A percentile compares a stretch with the other conserved stretches of the same genome.
These are phyloP conservation scores for Phallus indusiatus DNA, from an alignment of 768 basidiomycete species.

Conservation along the genomic window DNA sequence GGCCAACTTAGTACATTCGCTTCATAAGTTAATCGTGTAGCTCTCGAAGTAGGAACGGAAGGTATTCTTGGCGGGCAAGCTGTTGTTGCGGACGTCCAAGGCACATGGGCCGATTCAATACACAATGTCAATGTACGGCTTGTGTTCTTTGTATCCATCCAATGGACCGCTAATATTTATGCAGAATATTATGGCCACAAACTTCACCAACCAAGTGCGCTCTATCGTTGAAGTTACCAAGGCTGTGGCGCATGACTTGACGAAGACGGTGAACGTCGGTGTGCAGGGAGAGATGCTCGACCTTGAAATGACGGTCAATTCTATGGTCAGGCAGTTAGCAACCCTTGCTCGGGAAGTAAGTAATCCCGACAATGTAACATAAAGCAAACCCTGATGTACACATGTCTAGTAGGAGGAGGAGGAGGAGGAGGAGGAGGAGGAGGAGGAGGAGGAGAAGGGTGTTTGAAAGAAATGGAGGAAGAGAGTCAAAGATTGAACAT, in stretches of 20 bases:
- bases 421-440: too few species aligned
- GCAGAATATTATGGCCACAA: conserved; percentile 83
- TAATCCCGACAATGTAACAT: too few species aligned
- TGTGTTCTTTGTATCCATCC: neutral
- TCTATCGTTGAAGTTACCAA: conserved; percentile 83
- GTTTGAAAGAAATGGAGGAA: too few species aligned
- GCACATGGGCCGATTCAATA: conserved; percentile 88
- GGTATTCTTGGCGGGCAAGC: conserved; percentile 90
- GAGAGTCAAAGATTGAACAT: too few species aligned
- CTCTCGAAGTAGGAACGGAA: conserved; percentile 83
- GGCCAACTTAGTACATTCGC: conserved; percentile 83
- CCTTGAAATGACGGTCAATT: conserved; percentile 70
- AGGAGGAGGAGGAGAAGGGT: too few species aligned
- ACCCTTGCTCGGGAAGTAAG: conserved; percentile 57
- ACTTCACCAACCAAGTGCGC: conserved; percentile 79
- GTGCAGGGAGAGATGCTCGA: conserved; percentile 93
- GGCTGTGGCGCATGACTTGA: conserved; percentile 70
- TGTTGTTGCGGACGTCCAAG: conserved; percentile 81
- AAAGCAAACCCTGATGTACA: too few species aligned
- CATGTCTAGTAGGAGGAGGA: too few species aligned
- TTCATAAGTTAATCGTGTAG: conserved; percentile 73
- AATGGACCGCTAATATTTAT: neutral
- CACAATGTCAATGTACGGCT: conserved; percentile 72
- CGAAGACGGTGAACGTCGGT: conserved; percentile 80
- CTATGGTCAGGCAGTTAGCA: conserved; percentile 65